Percentiles rank a stretch among this genome's conserved stretches.
Conservation (phyloP, 1,139 yeast species). For the Candida mesenterica region DNA sequence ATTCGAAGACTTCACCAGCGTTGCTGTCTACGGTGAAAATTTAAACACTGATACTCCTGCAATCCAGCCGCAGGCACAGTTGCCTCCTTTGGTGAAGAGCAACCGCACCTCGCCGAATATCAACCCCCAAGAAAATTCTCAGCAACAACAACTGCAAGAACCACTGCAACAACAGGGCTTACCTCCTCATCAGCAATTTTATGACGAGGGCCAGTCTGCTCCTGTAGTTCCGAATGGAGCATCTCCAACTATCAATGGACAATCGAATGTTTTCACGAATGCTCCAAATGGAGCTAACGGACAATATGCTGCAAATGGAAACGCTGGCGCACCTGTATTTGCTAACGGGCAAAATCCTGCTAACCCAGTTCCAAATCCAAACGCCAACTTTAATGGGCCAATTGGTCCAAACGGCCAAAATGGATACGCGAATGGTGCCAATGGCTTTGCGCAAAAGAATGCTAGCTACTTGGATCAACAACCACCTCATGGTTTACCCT, state of each 20-base stretch:
- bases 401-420: constrained; percentile 1
- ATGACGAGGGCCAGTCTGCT: background rate
- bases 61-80: background rate
- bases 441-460: background rate
- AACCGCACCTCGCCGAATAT: background rate
- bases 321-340: too few species aligned
- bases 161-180: background rate
- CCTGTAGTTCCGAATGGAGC: background rate
- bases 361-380: background rate
- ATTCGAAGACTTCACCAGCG: constrained; percentile 44
- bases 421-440: background rate
- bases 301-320: constrained; percentile 2
- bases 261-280: background rate
- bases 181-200: constrained; percentile 6
- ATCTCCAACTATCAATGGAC: constrained; percentile 2
- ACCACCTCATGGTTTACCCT: constrained; percentile 40
- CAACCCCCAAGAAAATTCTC: background rate
- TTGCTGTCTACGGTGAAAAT: constrained; percentile 42
- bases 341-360: too few species aligned
- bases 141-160: background rate
- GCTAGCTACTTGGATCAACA: constrained; percentile 24
- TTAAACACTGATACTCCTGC: constrained; percentile 25
- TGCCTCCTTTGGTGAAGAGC: background rate
- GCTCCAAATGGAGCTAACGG: background rate
- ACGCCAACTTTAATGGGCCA: constrained; percentile 1